A percentile compares a stretch with the other conserved stretches of the same genome.
Conservation (phyloP, 2,329 filamentous ascomycete genomes). For the Exserohilum turcica region DNA sequence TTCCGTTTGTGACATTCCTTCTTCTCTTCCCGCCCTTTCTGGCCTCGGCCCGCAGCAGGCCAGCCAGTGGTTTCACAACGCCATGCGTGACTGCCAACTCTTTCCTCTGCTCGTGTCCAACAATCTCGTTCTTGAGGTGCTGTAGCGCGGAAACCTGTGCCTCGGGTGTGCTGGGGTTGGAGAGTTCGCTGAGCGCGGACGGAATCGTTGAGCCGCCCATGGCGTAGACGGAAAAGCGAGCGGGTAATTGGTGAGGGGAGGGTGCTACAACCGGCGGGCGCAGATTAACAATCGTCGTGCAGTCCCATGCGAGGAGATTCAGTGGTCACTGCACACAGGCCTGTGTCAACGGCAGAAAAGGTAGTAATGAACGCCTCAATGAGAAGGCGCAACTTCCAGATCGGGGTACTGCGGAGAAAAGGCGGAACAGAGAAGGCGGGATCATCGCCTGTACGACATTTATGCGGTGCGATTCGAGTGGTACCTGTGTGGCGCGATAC, state of each 20-base stretch:
- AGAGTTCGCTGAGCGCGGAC: conserved; percentile 46
- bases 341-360: conserved; percentile 8
- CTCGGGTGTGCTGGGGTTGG: conserved; percentile 43
- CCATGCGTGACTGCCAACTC: conserved; percentile 75
- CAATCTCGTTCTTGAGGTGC: conserved; percentile 82
- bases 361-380: conserved; percentile 1
- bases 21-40: conserved; percentile 55
- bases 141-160: conserved; percentile 65
- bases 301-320: conserved; percentile 7
- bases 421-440: conserved; percentile 13
- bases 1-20: conserved; percentile 50
- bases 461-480: neutral
- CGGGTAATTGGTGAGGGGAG: conserved; percentile 11
- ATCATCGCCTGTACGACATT: conserved; percentile 9
- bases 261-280: conserved; percentile 16
- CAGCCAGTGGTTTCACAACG: conserved; percentile 66
- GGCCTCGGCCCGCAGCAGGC: conserved; percentile 54
- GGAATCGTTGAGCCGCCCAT: conserved; percentile 47
- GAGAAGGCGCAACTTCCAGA: conserved; percentile 2
- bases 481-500: neutral
- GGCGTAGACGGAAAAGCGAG: conserved; percentile 6
- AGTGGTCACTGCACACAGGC: conserved; percentile 8
- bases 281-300: conserved; percentile 11
- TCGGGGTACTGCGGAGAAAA: conserved; percentile 20
- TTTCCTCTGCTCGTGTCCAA: conserved; percentile 87